Evolutionary conservation across 2,329 filamentous ascomycete genomes (phyloP), one percentile per base, ranked within the genome.

Genomic region (Elsinoe australis): DNA sequence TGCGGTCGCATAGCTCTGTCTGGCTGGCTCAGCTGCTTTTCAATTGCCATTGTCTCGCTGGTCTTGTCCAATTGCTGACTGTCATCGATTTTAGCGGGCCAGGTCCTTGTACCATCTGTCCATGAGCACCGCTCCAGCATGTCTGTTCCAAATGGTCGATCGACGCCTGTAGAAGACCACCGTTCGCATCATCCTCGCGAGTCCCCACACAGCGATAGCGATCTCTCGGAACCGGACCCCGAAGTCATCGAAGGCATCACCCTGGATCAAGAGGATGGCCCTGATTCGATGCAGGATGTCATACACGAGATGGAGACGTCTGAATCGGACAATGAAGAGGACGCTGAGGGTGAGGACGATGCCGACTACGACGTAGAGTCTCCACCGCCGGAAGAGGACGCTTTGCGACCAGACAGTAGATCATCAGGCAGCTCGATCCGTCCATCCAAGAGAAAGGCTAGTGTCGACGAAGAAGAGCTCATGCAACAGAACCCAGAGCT

Each of bases 401-500:
- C 67, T 54, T 65, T 79, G 53, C 77, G 79, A 52, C 80, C 75
- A 54, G 53, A 77, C 67, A 61, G 75, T 59, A 85, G 82, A 55
- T 79, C 79, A 61, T 92, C 87, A 38, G 76, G 80, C 59, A 82
- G 82, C 58, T 85, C 83, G 34, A 76, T 75, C 54, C 76, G 80
- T 61, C 77, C 76, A 42, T 67, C 74, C 52, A 95, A 95, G 73
- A 83, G 88, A 55, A 80, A 74, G 58, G 63, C 64, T 65, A 74
- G 61, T 63, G 67, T 78, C 29, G 80, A 83, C 45, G 66, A 92
- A 58, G 83, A 92, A 51, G 82, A 88, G 38, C 89, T 82, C 61
- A 95, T 96, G 58, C 78, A 83, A 59, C 85, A 87, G 61, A 94
- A 98, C 60, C 92, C 92, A 35, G 88, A 95, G 68, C 74, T 98